Conservation (phyloP, 306 rosid genomes). For the Pyrus communis region DNA sequence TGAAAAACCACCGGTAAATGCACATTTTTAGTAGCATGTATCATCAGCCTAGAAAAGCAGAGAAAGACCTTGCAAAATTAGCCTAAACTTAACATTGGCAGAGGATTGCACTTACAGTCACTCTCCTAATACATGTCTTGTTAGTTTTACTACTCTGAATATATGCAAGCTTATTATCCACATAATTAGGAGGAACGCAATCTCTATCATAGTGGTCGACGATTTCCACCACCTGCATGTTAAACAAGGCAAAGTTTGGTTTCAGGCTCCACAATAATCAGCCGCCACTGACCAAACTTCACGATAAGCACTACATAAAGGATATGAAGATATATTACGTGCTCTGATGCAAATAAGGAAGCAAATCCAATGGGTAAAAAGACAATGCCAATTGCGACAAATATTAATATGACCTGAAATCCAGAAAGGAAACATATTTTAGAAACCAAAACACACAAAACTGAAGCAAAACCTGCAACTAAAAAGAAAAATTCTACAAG, state of each 20-base stretch:
- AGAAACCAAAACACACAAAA: background rate
- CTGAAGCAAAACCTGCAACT: background rate
- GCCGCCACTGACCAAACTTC: background rate
- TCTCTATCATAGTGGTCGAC: constrained; percentile 44
- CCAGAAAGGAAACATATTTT: background rate
- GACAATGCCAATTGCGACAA: constrained; percentile 45
- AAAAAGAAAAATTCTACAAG: background rate
- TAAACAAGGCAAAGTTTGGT: background rate
- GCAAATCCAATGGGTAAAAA: constrained; percentile 72
- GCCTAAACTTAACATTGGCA: background rate
- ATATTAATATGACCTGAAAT: constrained; percentile 58
- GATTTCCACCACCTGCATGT: constrained; percentile 62
- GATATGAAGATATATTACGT: constrained; percentile 26
- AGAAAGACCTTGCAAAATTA: background rate
- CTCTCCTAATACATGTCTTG: constrained; percentile 54
- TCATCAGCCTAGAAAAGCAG: background rate
- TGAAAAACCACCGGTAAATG: constrained; percentile 35
- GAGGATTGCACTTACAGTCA: constrained; percentile 46
- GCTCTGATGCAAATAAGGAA: constrained; percentile 64
- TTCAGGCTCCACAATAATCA: background rate
- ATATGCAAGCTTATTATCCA: constrained; percentile 20
- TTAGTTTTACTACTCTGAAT: constrained; percentile 37
- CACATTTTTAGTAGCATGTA: background rate
- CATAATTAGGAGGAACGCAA: constrained; percentile 41
- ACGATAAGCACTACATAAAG: background rate